A percentile compares a stretch with the other conserved stretches of the same genome.
Conservation (phyloP, 2,329 filamentous ascomycete species). For the Nothophaeocryptopus gaeumannii region DNA sequence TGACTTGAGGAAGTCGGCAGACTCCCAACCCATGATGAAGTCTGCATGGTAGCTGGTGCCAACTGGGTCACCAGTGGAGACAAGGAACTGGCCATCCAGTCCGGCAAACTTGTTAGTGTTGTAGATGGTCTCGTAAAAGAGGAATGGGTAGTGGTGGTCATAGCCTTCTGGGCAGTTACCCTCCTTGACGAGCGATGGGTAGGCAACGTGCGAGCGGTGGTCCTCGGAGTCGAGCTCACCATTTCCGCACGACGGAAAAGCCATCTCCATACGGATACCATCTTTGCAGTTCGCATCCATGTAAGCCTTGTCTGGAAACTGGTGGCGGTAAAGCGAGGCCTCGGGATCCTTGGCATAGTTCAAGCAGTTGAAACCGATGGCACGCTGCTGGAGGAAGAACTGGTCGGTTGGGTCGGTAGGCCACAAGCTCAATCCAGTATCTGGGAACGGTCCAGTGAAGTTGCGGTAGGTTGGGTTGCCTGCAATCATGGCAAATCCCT, state of each 20-base stretch:
- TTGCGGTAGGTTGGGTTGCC: conserved; percentile 66
- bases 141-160: conserved; percentile 64
- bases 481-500: conserved; percentile 77
- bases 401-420: conserved; percentile 63
- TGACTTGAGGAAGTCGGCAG: conserved; percentile 60
- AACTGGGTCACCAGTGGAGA: conserved; percentile 75
- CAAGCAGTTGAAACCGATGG: conserved; percentile 91
- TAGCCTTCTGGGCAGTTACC: conserved; percentile 72
- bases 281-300: conserved; percentile 79
- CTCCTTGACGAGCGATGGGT: conserved; percentile 71
- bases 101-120: conserved; percentile 64
- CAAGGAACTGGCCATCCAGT: conserved; percentile 65
- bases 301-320: conserved; percentile 73
- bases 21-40: conserved; percentile 77
- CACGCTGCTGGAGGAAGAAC: conserved; percentile 69
- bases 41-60: conserved; percentile 74
- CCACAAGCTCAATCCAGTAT: conserved; percentile 71
- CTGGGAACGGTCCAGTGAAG: conserved; percentile 67
- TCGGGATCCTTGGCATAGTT: conserved; percentile 70
- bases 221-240: conserved; percentile 57
- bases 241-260: conserved; percentile 86
- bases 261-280: conserved; percentile 77
- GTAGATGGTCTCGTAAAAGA: conserved; percentile 87
- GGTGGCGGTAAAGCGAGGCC: conserved; percentile 75
- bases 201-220: conserved; percentile 68